Evolutionary conservation across 1,284 basidiomycete species (phyloP).

Genomic region (Cutaneotrichosporon sp.): DNA sequence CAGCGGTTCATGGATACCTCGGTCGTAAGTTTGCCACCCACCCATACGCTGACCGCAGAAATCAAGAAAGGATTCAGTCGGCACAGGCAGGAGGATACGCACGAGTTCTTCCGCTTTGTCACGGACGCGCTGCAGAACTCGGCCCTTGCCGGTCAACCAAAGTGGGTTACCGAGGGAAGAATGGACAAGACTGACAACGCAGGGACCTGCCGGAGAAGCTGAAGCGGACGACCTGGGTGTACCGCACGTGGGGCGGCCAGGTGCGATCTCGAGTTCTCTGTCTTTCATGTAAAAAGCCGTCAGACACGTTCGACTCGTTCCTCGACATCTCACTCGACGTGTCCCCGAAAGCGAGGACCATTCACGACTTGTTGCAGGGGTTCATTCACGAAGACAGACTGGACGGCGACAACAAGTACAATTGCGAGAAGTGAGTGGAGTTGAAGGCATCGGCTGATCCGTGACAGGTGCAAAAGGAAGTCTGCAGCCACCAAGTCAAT

Average conservation of each 20-base stretch:
- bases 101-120: constrained; percentile 94
- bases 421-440: constrained; percentile 85
- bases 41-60: constrained; percentile 51
- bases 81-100: constrained; percentile 95
- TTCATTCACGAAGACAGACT: constrained; percentile 80
- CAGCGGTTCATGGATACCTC: constrained; percentile 60
- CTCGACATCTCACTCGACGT: constrained; percentile 91
- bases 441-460: neutral
- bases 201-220: constrained; percentile 74
- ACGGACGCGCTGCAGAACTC: constrained; percentile 87
- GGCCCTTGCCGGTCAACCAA: constrained; percentile 65
- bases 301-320: constrained; percentile 94
- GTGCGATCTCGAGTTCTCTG: constrained; percentile 93
- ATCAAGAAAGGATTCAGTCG: constrained; percentile 87
- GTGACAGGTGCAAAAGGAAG: constrained; percentile 41
- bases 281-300: constrained; percentile 72
- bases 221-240: constrained; percentile 88
- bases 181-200: neutral
- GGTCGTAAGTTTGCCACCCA: constrained; percentile 55
- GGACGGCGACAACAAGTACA: constrained; percentile 91
- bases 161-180: constrained; percentile 50
- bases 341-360: constrained; percentile 52
- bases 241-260: constrained; percentile 87
- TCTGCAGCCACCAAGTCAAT: constrained; percentile 37
- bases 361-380: constrained; percentile 72